Base-by-base conservation (phyloP, 768 basidiomycete species). In the Psilocybe cyanescens region DNA sequence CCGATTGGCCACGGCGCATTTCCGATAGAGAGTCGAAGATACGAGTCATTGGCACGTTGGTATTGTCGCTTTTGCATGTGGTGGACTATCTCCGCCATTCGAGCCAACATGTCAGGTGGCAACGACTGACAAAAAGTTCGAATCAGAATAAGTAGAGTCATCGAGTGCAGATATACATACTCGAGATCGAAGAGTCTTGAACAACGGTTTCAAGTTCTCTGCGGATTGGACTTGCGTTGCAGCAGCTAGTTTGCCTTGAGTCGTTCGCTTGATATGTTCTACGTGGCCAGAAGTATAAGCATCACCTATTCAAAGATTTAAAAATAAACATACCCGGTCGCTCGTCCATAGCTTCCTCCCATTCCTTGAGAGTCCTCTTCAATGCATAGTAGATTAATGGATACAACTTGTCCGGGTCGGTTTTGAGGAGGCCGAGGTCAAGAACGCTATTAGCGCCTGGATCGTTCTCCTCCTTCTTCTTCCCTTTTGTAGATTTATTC, bases 1-100 rank as follows among this genome's bases (percentile, higher is more conserved):
- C 97, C 97, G 70, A 99, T 99, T 1, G 97, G 97, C 97, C 97
- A 99, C 2, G 97, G 96, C 0, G 97, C 97, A 69, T 97, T 99
- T 35, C 97, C 97, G 65, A 99, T 99, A 4, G 94, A 95, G 41
- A 99, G 80, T 6, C 97, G 91, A 24, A 99, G 86, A 73, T 99
- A 99, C 0, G 96, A 90, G 72, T 99, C 97, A 69, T 99, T 99
- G 2, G 97, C 97, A 57, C 82, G 85, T 74, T 98, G 95, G 68
- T 99, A 99, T 73, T 96, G 88, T 30, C 97, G 89, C 65, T 86
- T 90, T 74, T 99, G 97, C 95, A 97, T 97, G 76, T 95, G 79
- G 70, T 98, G 92, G 6, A 98, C 92, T 56, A 99, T 96, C 75
- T 99, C 96, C 12, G 94, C 89, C 61, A 95, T 91, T 46, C 90